phyloP scores from a whole-genome alignment of 441 rosid species.

The Pelargonium cotyledonis region DNA sequence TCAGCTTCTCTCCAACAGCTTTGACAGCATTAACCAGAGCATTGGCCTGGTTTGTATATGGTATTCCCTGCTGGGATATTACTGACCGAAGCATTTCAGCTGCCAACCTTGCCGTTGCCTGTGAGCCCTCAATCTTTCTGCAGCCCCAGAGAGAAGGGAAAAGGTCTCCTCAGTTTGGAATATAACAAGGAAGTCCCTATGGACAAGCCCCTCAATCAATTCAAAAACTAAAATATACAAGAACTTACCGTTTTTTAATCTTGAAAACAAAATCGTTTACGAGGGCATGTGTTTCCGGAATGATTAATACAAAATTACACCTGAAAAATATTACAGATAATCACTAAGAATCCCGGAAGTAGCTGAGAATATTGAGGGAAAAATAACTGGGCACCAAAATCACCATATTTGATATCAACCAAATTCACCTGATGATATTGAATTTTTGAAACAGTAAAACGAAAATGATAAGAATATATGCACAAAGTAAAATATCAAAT shows the following conservation, averaged over 20 bases:
- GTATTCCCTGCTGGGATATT: conserved; percentile 81
- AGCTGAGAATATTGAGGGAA: too few relatives aligned
- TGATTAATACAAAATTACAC: conserved; percentile 29
- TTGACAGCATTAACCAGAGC: conserved; percentile 76
- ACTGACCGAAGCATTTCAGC: conserved; percentile 80
- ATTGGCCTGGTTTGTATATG: conserved; percentile 71
- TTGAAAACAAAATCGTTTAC: conserved; percentile 69
- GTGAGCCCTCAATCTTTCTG: conserved; percentile 95
- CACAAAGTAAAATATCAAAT: background rate
- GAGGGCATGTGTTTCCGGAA: conserved; percentile 79
- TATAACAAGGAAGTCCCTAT: background rate
- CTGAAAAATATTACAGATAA: conserved; percentile 18
- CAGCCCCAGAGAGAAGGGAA: conserved; percentile 11
- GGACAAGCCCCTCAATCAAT: background rate
- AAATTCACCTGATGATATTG: too few relatives aligned
- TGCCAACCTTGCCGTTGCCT: conserved; percentile 79
- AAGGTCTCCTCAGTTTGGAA: background rate
- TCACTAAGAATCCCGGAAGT: background rate
- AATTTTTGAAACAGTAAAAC: too few relatives aligned
- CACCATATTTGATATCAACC: too few relatives aligned
- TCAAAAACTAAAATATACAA: background rate
- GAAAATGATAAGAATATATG: too few relatives aligned
- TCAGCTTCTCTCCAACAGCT: conserved; percentile 75
- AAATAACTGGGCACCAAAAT: too few relatives aligned
- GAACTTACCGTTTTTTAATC: conserved; percentile 68